Base-by-base conservation (phyloP, 306 rosid genomes). In the Sindora glabra region DNA sequence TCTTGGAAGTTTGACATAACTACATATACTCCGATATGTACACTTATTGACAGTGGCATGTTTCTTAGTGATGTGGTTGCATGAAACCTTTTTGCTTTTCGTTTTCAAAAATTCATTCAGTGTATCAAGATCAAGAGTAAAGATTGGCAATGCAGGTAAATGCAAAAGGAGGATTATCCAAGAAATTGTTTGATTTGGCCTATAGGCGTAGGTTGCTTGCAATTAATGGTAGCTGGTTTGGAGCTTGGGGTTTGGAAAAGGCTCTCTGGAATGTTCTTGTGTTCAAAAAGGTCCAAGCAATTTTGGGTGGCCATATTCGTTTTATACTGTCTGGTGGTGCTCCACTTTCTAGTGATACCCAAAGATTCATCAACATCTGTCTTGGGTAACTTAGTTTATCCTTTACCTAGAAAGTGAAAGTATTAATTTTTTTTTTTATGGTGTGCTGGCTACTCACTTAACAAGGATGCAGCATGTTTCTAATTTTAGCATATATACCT, bases 331-430 rank as follows among this genome's bases (percentile, higher is more conserved):
- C 90, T 66, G 99, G 99, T 32, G 99, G 99, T 64, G 99, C 99
- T 64, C 99, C 99, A 56, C 96, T 92, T 47, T 86, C 99, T 48
- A 69, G 67, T 48, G 94, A 86, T 72, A 80, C 95, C 74, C 99
- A 94, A 75, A 86, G 95, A 80, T 94, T 94, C 81, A 94, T 94
- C 89, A 94, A 89, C 71, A 89, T 94, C 53, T 94, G 99, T 78
- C 81, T 94, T 54, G 89, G 89, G 97, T 94, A 48, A 60, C 21
- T 29, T 17, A 46, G 24, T 12, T 21, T 27, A 49, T 6, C 40
- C 13, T 17, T 27, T 59, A 48, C 32, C 6, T 30, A 27, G 55
- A 30, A 49, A n/a, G 34, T 19, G 36, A 39, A 27, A 59, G 39
- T 15, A 17, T 49, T 11, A 17, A 19, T 50, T 10, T 27, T 47